Conservation (phyloP, 2,329 filamentous ascomycete species). For the Didymella pinodella region DNA sequence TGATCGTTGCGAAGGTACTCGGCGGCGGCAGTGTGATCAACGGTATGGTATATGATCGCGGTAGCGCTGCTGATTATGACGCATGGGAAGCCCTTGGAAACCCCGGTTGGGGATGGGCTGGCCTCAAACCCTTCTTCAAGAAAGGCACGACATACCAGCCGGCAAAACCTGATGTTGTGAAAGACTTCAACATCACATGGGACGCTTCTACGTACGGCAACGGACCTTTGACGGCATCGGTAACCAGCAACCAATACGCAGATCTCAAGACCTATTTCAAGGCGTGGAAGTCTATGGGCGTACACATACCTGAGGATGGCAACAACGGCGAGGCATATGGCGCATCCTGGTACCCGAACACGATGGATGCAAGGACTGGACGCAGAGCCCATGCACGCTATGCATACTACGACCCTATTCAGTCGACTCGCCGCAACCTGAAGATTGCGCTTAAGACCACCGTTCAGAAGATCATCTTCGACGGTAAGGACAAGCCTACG, state of each 20-base stretch:
- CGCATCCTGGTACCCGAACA: constrained; percentile 35
- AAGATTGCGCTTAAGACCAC: constrained; percentile 33
- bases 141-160: constrained; percentile 40
- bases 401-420: constrained; percentile 42
- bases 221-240: constrained; percentile 37
- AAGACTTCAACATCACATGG: constrained; percentile 40
- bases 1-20: constrained; percentile 37
- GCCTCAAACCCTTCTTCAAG: constrained; percentile 44
- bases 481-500: constrained; percentile 20
- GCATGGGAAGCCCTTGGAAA: constrained; percentile 67
- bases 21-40: constrained; percentile 45
- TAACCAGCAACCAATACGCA: constrained; percentile 37
- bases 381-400: constrained; percentile 38
- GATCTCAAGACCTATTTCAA: constrained; percentile 37
- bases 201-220: constrained; percentile 33
- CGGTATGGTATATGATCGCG: constrained; percentile 50
- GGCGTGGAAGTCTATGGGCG: constrained; percentile 34
- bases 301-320: constrained; percentile 26
- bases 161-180: constrained; percentile 26
- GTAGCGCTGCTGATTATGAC: constrained; percentile 53
- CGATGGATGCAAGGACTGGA: constrained; percentile 36
- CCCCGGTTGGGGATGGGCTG: constrained; percentile 65
- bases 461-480: constrained; percentile 33
- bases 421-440: constrained; percentile 32
- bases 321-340: constrained; percentile 35